Evolutionary conservation across 2,329 filamentous ascomycete species (phyloP).

Genomic region (Alternaria sp.): DNA sequence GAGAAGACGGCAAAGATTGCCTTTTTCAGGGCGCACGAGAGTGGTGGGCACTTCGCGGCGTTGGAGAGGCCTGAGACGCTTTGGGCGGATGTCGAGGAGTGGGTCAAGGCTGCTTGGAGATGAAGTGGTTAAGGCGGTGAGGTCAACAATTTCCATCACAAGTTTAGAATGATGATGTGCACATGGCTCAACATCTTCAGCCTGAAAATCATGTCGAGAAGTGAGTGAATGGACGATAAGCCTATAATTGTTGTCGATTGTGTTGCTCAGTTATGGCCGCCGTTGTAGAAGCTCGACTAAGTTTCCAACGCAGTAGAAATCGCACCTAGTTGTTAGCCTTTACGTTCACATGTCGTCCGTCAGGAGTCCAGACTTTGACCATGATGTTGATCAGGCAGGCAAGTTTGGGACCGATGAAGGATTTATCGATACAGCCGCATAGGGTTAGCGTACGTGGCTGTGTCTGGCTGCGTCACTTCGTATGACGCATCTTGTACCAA

Average conservation of each 20-base stretch:
- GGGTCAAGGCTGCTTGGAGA: slow-evolving; percentile 48
- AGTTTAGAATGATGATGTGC: neutral
- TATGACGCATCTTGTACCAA: slow-evolving; percentile 19
- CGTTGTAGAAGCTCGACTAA: neutral
- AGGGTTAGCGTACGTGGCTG: slow-evolving; percentile 19
- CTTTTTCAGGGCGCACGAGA: slow-evolving; percentile 48
- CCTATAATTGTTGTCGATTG: neutral
- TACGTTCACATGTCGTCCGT: neutral
- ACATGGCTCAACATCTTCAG: neutral
- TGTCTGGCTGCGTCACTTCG: neutral
- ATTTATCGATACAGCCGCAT: slow-evolving; percentile 7
- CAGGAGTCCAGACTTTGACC: neutral
- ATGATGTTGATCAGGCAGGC: neutral
- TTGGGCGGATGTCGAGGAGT: slow-evolving; percentile 57
- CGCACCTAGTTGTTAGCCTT: neutral
- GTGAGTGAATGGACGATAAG: neutral
- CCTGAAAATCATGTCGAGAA: neutral
- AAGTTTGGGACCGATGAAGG: slow-evolving; percentile 12
- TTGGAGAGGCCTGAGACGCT: slow-evolving; percentile 55
- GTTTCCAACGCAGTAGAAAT: neutral
- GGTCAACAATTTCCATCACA: neutral
- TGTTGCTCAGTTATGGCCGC: neutral
- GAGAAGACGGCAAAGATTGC: slow-evolving; percentile 50
- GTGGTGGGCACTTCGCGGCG: slow-evolving; percentile 59
- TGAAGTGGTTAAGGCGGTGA: slow-evolving; percentile 5